These are phyloP conservation scores for Talaromyces sp. DNA, from an alignment of 2,329 filamentous ascomycete genomes.

Conservation along the genomic window DNA sequence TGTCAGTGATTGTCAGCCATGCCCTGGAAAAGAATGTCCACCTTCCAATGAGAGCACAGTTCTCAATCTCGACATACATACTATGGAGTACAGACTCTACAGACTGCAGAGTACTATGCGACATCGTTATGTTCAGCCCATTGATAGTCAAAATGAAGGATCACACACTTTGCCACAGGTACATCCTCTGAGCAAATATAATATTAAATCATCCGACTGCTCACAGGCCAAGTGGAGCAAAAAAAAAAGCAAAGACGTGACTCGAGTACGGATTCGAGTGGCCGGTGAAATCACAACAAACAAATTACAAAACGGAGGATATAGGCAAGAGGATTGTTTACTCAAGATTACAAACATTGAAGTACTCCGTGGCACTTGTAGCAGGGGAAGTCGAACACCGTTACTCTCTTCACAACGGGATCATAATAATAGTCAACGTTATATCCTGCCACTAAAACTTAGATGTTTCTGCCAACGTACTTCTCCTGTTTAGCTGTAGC, in stretches of 20 bases:
- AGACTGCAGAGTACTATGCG: not conserved
- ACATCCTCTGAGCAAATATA: not conserved
- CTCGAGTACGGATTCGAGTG: not conserved
- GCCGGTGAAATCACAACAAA: slow-evolving; percentile 10
- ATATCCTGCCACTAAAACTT: slow-evolving; percentile 4
- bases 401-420: not conserved
- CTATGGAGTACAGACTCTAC: too few relatives aligned
- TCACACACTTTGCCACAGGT: not conserved
- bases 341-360: not conserved
- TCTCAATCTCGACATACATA: not conserved
- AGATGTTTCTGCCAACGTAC: not conserved
- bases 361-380: not conserved
- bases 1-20: not conserved
- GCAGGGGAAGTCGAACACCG: not conserved
- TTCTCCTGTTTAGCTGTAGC: slow-evolving; percentile 11
- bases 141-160: not conserved
- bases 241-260: slow-evolving; percentile 15
- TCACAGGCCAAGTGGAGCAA: slow-evolving; percentile 16
- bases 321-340: not conserved
- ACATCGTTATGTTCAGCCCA: not conserved
- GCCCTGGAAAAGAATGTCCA: slow-evolving; percentile 1
- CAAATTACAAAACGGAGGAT: not conserved
- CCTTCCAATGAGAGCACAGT: not conserved
- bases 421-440: not conserved
- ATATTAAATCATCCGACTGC: not conserved